These are phyloP conservation scores for Colletotrichum aenigma DNA, from an alignment of 2,329 filamentous ascomycete genomes.

Conservation along the genomic window DNA sequence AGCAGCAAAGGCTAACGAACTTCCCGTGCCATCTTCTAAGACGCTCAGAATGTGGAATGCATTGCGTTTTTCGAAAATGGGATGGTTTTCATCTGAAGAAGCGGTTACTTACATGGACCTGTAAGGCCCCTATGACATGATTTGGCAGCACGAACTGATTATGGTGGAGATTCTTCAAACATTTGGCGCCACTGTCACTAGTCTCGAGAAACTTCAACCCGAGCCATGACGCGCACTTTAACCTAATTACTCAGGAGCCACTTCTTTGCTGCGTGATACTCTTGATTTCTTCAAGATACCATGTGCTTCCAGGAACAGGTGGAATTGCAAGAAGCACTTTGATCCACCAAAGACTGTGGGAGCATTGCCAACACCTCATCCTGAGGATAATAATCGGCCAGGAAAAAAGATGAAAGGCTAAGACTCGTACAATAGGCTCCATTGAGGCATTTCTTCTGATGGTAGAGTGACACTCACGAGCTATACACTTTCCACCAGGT, in stretches of 20 bases:
- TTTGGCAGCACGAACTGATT: constrained; percentile 21
- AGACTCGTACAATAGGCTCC: constrained; percentile 51
- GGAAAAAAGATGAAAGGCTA: constrained; percentile 54
- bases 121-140: constrained; percentile 35
- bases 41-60: constrained; percentile 19
- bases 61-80: constrained; percentile 56
- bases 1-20: neutral
- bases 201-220: constrained; percentile 54
- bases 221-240: constrained; percentile 50
- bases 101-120: constrained; percentile 57
- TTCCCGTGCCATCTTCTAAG: neutral
- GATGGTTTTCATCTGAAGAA: constrained; percentile 59
- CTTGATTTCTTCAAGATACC: constrained; percentile 59
- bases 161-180: constrained; percentile 47
- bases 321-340: constrained; percentile 54
- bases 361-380: constrained; percentile 57
- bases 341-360: constrained; percentile 58
- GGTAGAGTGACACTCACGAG: constrained; percentile 62
- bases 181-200: constrained; percentile 54
- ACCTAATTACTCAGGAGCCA: constrained; percentile 53
- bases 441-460: constrained; percentile 58
- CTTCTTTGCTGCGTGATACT: constrained; percentile 57
- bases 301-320: constrained; percentile 42
- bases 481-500: constrained; percentile 56
- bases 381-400: constrained; percentile 58